Conservation (phyloP, 495 filamentous ascomycete species). For the Neurospora pannonica region DNA sequence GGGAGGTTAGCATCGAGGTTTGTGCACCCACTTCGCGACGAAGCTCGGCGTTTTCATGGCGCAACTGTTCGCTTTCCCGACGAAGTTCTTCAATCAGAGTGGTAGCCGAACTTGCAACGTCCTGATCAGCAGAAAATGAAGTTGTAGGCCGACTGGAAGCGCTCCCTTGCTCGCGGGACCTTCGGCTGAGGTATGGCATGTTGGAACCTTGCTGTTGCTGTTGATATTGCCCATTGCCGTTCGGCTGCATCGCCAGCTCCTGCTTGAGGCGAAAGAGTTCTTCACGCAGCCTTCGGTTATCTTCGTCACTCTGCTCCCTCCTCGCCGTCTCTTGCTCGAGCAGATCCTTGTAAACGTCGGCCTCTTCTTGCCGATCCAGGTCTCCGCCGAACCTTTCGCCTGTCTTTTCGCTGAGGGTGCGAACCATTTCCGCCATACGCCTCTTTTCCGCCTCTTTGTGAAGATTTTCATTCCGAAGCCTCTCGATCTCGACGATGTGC, state of each 20-base stretch:
- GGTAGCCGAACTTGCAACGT: constrained; percentile 47
- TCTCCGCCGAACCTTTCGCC: constrained; percentile 48
- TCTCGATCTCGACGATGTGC: constrained; percentile 74
- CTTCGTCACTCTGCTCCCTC: constrained; percentile 82
- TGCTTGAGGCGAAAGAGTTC: constrained; percentile 69
- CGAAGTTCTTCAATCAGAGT: constrained; percentile 58
- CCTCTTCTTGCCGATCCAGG: constrained; percentile 72
- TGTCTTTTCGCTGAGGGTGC: constrained; percentile 55
- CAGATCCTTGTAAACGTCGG: constrained; percentile 90
- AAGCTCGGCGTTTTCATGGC: constrained; percentile 87
- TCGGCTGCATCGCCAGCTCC: constrained; percentile 36
- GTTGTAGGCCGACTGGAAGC: constrained; percentile 55
- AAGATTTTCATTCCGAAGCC: constrained; percentile 64
- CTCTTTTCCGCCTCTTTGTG: constrained; percentile 72
- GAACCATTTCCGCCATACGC: constrained; percentile 68
- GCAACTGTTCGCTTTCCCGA: constrained; percentile 63
- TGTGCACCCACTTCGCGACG: constrained; percentile 89
- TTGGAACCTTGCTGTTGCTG: constrained; percentile 33
- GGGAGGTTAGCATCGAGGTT: constrained; percentile 93
- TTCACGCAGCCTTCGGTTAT: constrained; percentile 74
- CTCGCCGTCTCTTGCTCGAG: constrained; percentile 86
- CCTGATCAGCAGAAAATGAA: constrained; percentile 46
- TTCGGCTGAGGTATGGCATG: constrained; percentile 53
- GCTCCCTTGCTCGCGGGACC: constrained; percentile 46
- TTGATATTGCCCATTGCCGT: constrained; percentile 35